Base-by-base conservation (phyloP, 176 grass and related monocot species). In the Phoenix dactylifera region DNA sequence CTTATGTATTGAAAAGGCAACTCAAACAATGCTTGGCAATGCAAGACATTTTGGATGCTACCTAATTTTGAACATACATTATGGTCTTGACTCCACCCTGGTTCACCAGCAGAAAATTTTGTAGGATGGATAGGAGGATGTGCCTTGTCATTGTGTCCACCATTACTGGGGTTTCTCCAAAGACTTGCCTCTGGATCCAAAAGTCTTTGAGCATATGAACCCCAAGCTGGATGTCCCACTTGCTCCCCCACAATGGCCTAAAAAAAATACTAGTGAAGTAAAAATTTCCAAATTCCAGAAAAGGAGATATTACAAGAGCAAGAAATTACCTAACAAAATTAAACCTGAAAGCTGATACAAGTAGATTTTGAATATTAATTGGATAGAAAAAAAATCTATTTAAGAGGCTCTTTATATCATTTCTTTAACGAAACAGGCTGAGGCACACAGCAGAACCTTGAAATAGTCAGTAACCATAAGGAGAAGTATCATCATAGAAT, bases 61-160 rank as follows among this genome's bases (percentile, higher is more conserved):
- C 22, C 14, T 17, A 4, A 23, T 2, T 61, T 44, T 44, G 7
- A 12, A 78, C 59, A 6, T 74, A 97, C 87, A 22, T 39, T 68
- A 49, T 97, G 83, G 25, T 97, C 81, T 66, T 54, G 81, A 58
- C 83, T 77, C 92, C 84, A 85, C 18, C 77, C 70, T 26, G 70
- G 63, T 79, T 90, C 86, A 16, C 80, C 83, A 66, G 73, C 22
- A 52, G 69, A 80, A 71, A 88, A 85, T 72, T 90, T 97, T 49
- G 87, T 90, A 35, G 92, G 92, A 79, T 97, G 87, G 66, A 97
- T 90, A 52, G 92, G 92, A 71, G 92, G 92, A 60, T 97, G 92
- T 32, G 92, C 87, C 62, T 90, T 97, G 72, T 97, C 87, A 87
- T 97, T 78, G 75, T 97, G 92, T 52, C 81, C 87, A 72, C 92